Evolutionary conservation across 2,329 filamentous ascomycete genomes (phyloP).

Genomic region (Aspergillus sp.): DNA sequence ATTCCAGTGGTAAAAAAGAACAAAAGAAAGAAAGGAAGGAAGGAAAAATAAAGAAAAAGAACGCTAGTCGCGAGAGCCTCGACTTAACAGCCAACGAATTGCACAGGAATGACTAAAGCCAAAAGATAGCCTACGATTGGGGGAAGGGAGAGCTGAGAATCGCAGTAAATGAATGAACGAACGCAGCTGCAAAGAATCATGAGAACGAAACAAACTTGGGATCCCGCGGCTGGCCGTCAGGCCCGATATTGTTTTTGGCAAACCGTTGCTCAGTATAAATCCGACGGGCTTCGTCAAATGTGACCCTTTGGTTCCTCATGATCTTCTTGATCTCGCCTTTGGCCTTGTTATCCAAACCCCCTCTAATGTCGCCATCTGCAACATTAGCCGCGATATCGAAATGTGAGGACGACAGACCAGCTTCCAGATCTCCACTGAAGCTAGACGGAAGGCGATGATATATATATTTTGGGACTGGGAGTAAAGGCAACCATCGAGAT

Average conservation of each 20-base stretch:
- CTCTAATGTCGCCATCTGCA: slow-evolving; percentile 69
- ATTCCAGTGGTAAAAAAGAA: slow-evolving; percentile 3
- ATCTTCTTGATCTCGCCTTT: slow-evolving; percentile 82
- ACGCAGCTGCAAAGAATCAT: slow-evolving; percentile 31
- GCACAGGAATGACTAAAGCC: no score
- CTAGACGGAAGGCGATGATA: slow-evolving; percentile 73
- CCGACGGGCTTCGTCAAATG: slow-evolving; percentile 86
- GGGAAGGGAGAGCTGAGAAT: no score
- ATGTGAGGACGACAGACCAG: slow-evolving; percentile 73
- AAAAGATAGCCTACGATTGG: no score
- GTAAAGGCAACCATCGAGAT: slow-evolving; percentile 65
- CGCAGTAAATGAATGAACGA: not conserved
- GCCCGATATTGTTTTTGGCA: slow-evolving; percentile 78
- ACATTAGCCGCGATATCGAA: slow-evolving; percentile 84
- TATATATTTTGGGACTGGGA: slow-evolving; percentile 63
- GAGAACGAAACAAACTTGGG: slow-evolving; percentile 96
- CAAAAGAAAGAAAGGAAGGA: slow-evolving; percentile 1
- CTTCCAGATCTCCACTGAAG: slow-evolving; percentile 82
- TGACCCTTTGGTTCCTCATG: slow-evolving; percentile 79
- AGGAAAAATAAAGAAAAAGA: slow-evolving; percentile 1
- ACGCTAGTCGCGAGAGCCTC: not conserved
- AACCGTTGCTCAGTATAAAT: slow-evolving; percentile 83
- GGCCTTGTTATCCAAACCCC: slow-evolving; percentile 72
- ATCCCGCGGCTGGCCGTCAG: slow-evolving; percentile 82
- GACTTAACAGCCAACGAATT: no score